These are phyloP conservation scores for Gossypium lobatum DNA, from an alignment of 441 rosid species.

Conservation along the genomic window DNA sequence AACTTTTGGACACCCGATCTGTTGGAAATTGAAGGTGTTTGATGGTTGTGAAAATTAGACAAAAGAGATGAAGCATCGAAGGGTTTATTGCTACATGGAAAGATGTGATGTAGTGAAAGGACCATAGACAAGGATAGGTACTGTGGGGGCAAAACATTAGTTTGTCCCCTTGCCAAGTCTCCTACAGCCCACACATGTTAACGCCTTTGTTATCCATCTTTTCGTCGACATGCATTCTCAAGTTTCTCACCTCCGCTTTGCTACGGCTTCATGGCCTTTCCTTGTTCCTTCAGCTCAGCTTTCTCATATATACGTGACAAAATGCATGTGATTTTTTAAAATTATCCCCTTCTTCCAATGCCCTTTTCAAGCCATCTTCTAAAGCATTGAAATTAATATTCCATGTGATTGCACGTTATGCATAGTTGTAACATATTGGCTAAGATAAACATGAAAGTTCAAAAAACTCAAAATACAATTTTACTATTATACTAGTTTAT, in stretches of 20 bases:
- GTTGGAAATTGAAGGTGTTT: not conserved
- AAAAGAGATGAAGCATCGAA: constrained; percentile 3
- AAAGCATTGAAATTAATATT: not conserved
- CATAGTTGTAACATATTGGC: not conserved
- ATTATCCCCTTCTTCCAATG: not conserved
- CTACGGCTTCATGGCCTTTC: not conserved
- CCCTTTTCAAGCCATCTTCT: constrained; percentile 1
- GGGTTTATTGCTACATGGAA: not conserved
- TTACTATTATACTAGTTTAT: too few species aligned
- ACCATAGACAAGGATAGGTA: not conserved
- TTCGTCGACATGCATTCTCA: constrained; percentile 7
- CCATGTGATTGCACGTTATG: not conserved
- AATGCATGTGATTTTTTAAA: constrained; percentile 10
- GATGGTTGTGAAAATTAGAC: not conserved
- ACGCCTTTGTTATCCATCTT: constrained; percentile 8
- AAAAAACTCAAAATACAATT: too few species aligned
- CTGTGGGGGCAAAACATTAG: constrained; percentile 1
- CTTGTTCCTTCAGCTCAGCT: not conserved
- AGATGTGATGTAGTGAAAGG: constrained; percentile 18
- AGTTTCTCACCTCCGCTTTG: too few species aligned
- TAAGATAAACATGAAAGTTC: not conserved
- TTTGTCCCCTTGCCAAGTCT: constrained; percentile 14
- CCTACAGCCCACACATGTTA: constrained; percentile 18
- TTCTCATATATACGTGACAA: not conserved
- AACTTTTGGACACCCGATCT: too few species aligned